Base-by-base conservation (phyloP, 2,329 filamentous ascomycete genomes). In the Fusarium nelsonii region DNA sequence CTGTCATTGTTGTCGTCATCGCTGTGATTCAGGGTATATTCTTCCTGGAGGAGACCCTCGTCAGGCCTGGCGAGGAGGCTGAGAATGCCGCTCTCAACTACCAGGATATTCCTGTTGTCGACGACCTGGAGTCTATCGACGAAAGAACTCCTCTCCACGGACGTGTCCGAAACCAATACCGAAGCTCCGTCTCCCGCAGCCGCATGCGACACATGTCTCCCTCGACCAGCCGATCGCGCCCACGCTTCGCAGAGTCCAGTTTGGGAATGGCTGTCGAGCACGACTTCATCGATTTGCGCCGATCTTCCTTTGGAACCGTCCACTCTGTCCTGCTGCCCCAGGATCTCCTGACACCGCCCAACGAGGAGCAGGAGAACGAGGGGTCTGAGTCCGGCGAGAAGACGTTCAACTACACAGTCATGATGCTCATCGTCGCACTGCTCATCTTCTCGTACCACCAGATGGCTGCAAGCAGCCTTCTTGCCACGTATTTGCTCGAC, bases 11-110 rank as follows among this genome's bases (percentile, higher is more conserved):
- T 4, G 83, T 94, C 23, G 68, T 87, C 4, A 69, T 92, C 3
- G 92, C 93, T 51, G 84, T 93, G 15, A 73, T 90, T 4, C 78
- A 93, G 18, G 87, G 89, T 6, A 82, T 88, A 34, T 76, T 92
- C 28, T 91, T 92, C 67, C 80, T 94, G 18, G 80, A 82, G 34
- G 81, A 83, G 70, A 83, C 81, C 0, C 80, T 81, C 33, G 34
- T 51, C 2, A 40, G 32, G 4, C 48, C 41, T 6, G 50, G 46
- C 2, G 51, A 44, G 9, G 67, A 56, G 30, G 20, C 15, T 2
- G 30, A 48, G 23, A 46, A 34, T 1, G 36, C 9, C 12, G 12
- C 37, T 2, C 18, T 44, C 30, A 58, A 70, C 26, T 66, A 68
- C 74, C 78, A 57, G 37, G 72, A 69, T 44, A 64, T 52, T 5